Conservation (phyloP, 176 grass and related monocot genomes). For the Avena insularis region DNA sequence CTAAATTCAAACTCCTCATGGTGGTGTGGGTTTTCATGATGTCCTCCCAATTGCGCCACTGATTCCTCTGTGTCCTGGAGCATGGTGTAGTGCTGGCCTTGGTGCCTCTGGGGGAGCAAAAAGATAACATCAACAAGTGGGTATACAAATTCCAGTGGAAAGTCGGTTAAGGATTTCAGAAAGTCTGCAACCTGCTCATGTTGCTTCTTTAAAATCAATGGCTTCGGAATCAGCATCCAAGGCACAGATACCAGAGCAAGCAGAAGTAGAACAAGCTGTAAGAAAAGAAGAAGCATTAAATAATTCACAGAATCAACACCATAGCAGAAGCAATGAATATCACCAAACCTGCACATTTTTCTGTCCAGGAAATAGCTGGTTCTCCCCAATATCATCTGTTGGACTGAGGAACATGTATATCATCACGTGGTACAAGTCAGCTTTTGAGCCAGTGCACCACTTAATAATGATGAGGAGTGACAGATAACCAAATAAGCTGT, state of each 20-base stretch:
- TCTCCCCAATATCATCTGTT: conserved; percentile 82
- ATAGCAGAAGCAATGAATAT: conserved; percentile 10
- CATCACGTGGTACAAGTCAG: conserved; percentile 96
- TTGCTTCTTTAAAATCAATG: conserved; percentile 81
- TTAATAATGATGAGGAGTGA: conserved; percentile 87
- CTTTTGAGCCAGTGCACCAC: conserved; percentile 87
- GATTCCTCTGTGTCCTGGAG: conserved; percentile 73
- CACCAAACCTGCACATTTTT: conserved; percentile 78
- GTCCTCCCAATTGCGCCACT: conserved; percentile 60
- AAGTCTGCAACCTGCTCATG: conserved; percentile 55
- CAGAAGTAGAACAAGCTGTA: conserved; percentile 74
- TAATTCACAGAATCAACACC: background rate
- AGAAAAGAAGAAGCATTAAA: conserved; percentile 20
- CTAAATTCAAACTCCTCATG: conserved; percentile 91
- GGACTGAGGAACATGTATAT: conserved; percentile 99
- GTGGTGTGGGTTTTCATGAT: conserved; percentile 49
- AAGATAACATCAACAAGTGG: conserved; percentile 15
- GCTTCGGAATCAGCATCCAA: conserved; percentile 97
- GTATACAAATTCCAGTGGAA: background rate
- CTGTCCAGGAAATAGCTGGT: conserved; percentile 90
- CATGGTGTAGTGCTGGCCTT: conserved; percentile 67
- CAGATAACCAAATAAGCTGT: conserved; percentile 96
- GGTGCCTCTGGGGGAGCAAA: conserved; percentile 63
- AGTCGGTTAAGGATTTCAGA: background rate
- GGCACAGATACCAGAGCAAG: conserved; percentile 92